Percentiles rank a stretch among this genome's conserved stretches.
Conservation (phyloP, 129 eudicot genomes). For the Pulicaria dysenterica region DNA sequence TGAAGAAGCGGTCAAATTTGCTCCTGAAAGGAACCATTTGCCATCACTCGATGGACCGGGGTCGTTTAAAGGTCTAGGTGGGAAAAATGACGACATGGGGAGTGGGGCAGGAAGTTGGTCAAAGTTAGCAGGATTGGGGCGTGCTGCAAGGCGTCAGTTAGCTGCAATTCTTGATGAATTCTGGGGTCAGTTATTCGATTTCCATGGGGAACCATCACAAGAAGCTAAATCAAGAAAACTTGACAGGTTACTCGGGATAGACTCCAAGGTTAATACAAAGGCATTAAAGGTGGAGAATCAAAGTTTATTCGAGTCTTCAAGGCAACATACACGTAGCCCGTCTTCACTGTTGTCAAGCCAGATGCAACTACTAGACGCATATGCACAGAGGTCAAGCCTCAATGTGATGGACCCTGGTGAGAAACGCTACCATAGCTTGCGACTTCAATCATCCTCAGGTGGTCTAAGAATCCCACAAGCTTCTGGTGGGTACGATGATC, state of each 20-base stretch:
- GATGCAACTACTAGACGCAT: slow-evolving; percentile 60
- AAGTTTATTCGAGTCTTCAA: slow-evolving; percentile 42
- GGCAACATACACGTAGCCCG: slow-evolving; percentile 47
- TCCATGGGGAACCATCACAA: slow-evolving; percentile 73
- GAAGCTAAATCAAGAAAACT: slow-evolving; percentile 81
- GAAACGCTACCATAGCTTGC: slow-evolving; percentile 85
- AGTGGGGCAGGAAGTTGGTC: slow-evolving; percentile 87
- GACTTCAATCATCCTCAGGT: slow-evolving; percentile 65
- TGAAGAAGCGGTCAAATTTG: slow-evolving; percentile 52
- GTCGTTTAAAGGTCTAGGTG: slow-evolving; percentile 61
- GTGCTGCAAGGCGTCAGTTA: slow-evolving; percentile 88
- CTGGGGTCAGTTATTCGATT: slow-evolving; percentile 94
- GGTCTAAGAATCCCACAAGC: slow-evolving; percentile 41
- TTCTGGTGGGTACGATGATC: slow-evolving; percentile 52
- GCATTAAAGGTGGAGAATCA: slow-evolving; percentile 52
- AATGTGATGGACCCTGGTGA: slow-evolving; percentile 60
- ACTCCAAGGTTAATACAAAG: slow-evolving; percentile 50
- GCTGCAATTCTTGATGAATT: slow-evolving; percentile 86
- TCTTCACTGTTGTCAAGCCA: slow-evolving; percentile 56
- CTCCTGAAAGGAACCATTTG: slow-evolving; percentile 45
- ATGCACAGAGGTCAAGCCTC: slow-evolving; percentile 41
- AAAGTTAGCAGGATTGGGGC: slow-evolving; percentile 82
- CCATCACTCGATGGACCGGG: slow-evolving; percentile 62
- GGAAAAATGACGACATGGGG: slow-evolving; percentile 66
- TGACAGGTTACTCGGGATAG: slow-evolving; percentile 66